Evolutionary conservation across 2,329 filamentous ascomycete species (phyloP), one percentile per base, ranked within the genome.

Genomic region (Emericellopsis cladophorae): DNA sequence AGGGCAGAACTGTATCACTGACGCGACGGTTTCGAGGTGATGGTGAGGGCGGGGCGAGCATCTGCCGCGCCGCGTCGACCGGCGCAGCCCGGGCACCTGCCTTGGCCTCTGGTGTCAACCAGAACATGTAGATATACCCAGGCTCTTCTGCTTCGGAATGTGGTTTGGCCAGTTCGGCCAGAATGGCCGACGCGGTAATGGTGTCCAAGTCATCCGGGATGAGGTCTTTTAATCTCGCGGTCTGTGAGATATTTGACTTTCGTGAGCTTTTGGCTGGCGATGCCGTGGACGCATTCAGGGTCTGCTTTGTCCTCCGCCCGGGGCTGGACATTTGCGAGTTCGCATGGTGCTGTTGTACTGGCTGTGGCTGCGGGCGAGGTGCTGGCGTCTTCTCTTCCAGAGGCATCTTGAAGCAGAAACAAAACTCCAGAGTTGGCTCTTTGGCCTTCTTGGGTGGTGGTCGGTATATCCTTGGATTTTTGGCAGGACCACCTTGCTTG

Each of bases 71-170:
- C 35, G 76, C 66, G 46, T 77, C 79, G 31, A 67, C 66, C 0
- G 79, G 68, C 0, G 73, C 58, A 0, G 68, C 57, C 6, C 26
- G 12, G n/a, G 3, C 18, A 23, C 22, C 18, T 9, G 40, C n/a
- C 23, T 14, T 31, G 5, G 40, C 23, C 15, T 37, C 49, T 26
- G 87, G 79, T 0, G 87, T 95, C 18, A 95, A 72, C 88, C 90
- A 95, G 70, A 96, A 98, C 60, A 98, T 94, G 70, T 98, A 98
- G 49, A 98, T 96, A 64, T 92, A 98, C 31, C 92, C 92, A 11
- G 82, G 68, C 50, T 93, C 85, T 18, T 76, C 66, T 0, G 86
- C 88, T 36, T 89, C 74, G 1, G 57, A 53, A 31, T 54, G 56
- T 70, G 87, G 66, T 74, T 92, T 56, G 61, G 69, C 76, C 9